Conservation (phyloP, 139 green algal species). For the Asterochloris erici region DNA sequence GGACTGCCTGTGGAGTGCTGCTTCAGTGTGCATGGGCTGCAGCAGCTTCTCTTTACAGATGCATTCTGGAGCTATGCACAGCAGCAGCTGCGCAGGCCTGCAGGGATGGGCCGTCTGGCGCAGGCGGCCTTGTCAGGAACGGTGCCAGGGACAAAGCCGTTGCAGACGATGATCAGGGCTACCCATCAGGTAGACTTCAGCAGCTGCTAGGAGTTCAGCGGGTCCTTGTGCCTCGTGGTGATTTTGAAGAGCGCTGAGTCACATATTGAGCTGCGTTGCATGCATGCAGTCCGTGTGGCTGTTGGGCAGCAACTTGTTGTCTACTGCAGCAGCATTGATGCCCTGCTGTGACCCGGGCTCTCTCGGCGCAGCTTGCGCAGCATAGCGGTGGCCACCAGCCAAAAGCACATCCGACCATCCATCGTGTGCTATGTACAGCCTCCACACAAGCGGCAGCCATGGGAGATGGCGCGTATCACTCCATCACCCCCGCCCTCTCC, state of each 20-base stretch:
- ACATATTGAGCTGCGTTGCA: too few species aligned
- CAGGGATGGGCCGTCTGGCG: background rate
- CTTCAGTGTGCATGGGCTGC: conserved; percentile 2
- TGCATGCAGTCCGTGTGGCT: too few species aligned
- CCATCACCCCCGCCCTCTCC: too few species aligned
- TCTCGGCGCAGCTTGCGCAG: too few species aligned
- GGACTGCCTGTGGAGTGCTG: conserved; percentile 9
- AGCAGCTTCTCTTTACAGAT: conserved; percentile 5
- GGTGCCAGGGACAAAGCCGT: background rate
- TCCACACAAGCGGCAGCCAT: too few species aligned
- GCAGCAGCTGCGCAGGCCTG: conserved; percentile 2
- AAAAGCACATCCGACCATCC: too few species aligned
- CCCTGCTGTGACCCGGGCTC: too few species aligned
- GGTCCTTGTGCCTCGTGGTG: background rate
- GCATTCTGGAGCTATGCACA: conserved; percentile 9
- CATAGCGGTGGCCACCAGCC: too few species aligned
- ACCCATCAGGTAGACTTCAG: background rate
- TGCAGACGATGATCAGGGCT: background rate
- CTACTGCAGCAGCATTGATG: too few species aligned
- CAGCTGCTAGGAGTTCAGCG: background rate
- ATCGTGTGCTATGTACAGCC: too few species aligned
- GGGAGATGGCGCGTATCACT: too few species aligned
- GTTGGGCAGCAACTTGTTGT: too few species aligned
- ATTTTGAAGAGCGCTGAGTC: background rate
- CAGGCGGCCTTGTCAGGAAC: background rate